Conservation (phyloP, 2,329 filamentous ascomycete genomes). For the Hymenoscyphus linearis region DNA sequence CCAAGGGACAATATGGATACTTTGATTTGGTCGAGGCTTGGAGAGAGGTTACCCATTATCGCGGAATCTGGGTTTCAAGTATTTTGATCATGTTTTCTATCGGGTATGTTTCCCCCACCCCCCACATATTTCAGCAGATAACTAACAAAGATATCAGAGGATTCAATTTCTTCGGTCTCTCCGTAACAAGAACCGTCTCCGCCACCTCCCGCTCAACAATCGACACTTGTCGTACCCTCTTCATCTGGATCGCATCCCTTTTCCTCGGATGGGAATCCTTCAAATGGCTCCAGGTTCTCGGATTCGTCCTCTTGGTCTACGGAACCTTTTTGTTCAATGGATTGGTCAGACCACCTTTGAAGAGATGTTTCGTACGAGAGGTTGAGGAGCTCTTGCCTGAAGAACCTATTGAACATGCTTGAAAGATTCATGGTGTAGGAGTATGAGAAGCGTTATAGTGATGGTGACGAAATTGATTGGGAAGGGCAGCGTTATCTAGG, state of each 20-base stretch:
- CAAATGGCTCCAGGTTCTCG: constrained; percentile 91
- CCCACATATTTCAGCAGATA: background rate
- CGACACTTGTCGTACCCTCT: constrained; percentile 93
- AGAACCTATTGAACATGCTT: constrained; percentile 71
- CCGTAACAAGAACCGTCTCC: constrained; percentile 82
- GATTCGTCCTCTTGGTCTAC: constrained; percentile 87
- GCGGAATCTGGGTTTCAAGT: constrained; percentile 68
- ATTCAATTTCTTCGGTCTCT: constrained; percentile 98
- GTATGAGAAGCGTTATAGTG: background rate
- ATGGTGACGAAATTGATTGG: background rate
- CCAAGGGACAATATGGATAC: constrained; percentile 70
- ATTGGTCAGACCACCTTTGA: constrained; percentile 76
- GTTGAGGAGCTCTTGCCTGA: constrained; percentile 69
- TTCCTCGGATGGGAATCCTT: constrained; percentile 94
- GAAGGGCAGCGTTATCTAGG: background rate
- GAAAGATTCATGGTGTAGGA: background rate
- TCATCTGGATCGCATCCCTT: constrained; percentile 95
- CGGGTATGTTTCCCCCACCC: constrained; percentile 55
- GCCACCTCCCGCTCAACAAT: constrained; percentile 94
- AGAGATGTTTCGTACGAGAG: constrained; percentile 53
- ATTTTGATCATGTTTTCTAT: constrained; percentile 96
- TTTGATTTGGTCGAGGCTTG: constrained; percentile 88
- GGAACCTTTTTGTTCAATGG: constrained; percentile 97
- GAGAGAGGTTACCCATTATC: constrained; percentile 70
- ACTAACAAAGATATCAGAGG: constrained; percentile 49